phyloP scores from a whole-genome alignment of 202 grass and related monocot genomes.

The Hordeum pubiflorum region DNA sequence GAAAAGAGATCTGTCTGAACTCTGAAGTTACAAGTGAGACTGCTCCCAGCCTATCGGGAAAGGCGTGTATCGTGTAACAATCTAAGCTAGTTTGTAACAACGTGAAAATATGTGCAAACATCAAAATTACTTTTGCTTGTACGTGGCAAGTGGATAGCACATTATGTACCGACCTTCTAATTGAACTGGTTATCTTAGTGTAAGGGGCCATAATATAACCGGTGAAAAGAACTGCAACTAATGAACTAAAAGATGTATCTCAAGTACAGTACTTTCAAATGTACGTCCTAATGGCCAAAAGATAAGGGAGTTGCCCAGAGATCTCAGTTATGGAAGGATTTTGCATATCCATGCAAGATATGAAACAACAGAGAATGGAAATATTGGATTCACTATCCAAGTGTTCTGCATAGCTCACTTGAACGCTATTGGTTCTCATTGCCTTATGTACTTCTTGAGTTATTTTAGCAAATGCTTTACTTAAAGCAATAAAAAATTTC shows the following conservation, averaged over 20 bases:
- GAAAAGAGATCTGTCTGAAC: no score
- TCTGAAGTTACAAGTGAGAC: no score
- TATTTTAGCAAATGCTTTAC: not conserved
- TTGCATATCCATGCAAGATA: not conserved
- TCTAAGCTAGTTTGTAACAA: not conserved
- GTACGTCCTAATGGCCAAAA: conserved; percentile 1
- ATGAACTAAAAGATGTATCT: not conserved
- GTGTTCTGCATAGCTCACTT: not conserved
- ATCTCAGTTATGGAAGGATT: not conserved
- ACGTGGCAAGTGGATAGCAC: not conserved
- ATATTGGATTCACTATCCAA: not conserved
- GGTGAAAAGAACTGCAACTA: conserved; percentile 10
- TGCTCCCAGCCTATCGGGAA: not conserved
- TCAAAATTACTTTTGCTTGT: conserved; percentile 8
- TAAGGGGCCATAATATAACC: not conserved
- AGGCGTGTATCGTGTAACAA: not conserved
- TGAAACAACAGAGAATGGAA: not conserved
- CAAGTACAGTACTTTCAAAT: not conserved
- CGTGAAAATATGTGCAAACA: not conserved
- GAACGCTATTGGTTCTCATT: not conserved
- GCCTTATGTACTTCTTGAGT: not conserved
- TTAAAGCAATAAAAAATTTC: not conserved
- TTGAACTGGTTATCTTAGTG: not conserved
- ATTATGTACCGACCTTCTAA: not conserved
- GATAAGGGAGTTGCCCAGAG: not conserved